phyloP scores from a whole-genome alignment of 2,329 filamentous ascomycete genomes.

The Bipolaris cookei region DNA sequence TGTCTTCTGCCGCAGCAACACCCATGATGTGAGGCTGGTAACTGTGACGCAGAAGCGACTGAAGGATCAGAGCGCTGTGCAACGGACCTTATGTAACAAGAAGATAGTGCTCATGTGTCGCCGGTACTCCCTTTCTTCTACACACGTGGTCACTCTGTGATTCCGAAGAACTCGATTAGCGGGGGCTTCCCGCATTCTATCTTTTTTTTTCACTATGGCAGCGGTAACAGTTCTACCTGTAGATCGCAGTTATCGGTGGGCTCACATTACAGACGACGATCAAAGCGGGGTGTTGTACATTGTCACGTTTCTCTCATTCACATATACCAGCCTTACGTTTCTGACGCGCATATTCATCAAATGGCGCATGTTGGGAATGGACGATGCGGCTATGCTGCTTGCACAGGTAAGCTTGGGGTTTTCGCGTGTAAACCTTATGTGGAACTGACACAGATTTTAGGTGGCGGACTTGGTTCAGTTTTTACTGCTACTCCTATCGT shows the following conservation, averaged over 20 bases:
- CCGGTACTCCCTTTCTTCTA: too few relatives aligned
- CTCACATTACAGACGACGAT: conserved; percentile 32
- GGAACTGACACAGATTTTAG: not conserved
- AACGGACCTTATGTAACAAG: too few relatives aligned
- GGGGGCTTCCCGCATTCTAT: not conserved
- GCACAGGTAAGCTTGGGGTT: conserved; percentile 28
- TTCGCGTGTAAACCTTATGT: not conserved
- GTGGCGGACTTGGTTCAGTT: conserved; percentile 24
- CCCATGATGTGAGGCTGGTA: too few relatives aligned
- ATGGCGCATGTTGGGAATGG: conserved; percentile 34
- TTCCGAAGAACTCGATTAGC: not conserved
- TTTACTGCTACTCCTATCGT: conserved; percentile 23
- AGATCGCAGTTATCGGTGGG: conserved; percentile 24
- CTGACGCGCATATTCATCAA: conserved; percentile 34
- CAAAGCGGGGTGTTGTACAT: conserved; percentile 37
- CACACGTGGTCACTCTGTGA: not conserved
- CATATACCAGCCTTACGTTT: conserved; percentile 33
- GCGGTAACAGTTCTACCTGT: not conserved
- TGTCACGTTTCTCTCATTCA: conserved; percentile 31
- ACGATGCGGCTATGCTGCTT: conserved; percentile 30
- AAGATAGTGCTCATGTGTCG: too few relatives aligned
- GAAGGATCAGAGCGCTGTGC: too few relatives aligned
- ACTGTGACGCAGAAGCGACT: too few relatives aligned
- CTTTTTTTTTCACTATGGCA: not conserved
- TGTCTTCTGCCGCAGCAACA: too few relatives aligned